Conservation (phyloP, 495 filamentous ascomycete genomes). For the Bombardia bombarda region DNA sequence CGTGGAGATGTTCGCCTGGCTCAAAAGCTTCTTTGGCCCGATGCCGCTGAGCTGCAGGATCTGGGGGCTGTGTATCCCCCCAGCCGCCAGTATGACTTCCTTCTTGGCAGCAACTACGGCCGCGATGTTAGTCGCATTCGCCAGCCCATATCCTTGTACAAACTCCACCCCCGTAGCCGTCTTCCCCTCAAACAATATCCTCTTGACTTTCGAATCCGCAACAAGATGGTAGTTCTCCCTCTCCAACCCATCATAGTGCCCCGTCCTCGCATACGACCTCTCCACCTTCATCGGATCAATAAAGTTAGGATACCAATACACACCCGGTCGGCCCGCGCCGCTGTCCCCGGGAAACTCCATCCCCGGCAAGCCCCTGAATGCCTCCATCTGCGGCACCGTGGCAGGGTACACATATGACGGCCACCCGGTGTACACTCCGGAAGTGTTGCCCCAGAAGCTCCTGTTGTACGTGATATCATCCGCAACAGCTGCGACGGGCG, state of each 20-base stretch:
- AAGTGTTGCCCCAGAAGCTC: slow-evolving; percentile 34
- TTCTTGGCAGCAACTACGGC: slow-evolving; percentile 35
- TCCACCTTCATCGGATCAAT: slow-evolving; percentile 32
- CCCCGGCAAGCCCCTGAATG: slow-evolving; percentile 30
- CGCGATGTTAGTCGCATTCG: slow-evolving; percentile 20
- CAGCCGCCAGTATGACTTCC: slow-evolving; percentile 55
- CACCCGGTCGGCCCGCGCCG: slow-evolving; percentile 29
- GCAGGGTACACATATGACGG: slow-evolving; percentile 35
- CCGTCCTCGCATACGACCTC: slow-evolving; percentile 34
- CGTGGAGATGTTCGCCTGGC: slow-evolving; percentile 31
- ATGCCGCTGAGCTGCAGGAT: slow-evolving; percentile 49
- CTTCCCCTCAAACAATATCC: slow-evolving; percentile 26
- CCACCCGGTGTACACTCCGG: slow-evolving; percentile 33
- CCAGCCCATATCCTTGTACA: not conserved
- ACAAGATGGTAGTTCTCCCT: slow-evolving; percentile 32
- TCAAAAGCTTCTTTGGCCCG: slow-evolving; percentile 36
- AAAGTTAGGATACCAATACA: slow-evolving; percentile 39
- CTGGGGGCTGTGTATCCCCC: slow-evolving; percentile 49
- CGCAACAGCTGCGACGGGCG: slow-evolving; percentile 24
- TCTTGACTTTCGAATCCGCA: slow-evolving; percentile 29
- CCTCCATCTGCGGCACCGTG: slow-evolving; percentile 26
- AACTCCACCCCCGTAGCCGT: slow-evolving; percentile 30
- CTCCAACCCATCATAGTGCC: slow-evolving; percentile 26
- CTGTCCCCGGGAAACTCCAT: slow-evolving; percentile 34
- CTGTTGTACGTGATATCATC: slow-evolving; percentile 32